Base-by-base conservation (phyloP, 345 rosid species). In the Linum tenue region DNA sequence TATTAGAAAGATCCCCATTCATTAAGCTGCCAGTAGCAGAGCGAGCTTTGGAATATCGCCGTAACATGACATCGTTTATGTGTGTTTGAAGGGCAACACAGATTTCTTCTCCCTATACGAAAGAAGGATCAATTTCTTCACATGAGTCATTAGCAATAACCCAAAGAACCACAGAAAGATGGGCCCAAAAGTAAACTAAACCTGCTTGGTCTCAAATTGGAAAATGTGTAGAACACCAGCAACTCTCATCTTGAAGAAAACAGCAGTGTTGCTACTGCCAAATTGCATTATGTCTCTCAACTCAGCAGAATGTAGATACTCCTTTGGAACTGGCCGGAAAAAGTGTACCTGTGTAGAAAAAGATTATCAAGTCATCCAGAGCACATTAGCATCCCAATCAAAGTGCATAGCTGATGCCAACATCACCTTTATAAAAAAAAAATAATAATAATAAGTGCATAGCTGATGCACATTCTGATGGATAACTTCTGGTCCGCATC, bases 131-230 rank as follows among this genome's bases (percentile, higher is more conserved):
- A 48, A 57, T 6, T 11, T 6, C 11, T 35, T 17, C 22, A 43
- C 3, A 42, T 39, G 17, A 9, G 31, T 61, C 15, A 50, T 12
- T 69, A 14, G 51, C 38, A 37, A 39, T 22, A 41, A 41, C 9
- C 44, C 5, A 41, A 8, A 41, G 6, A 41, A 41, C 44, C 44
- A 41, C 9, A 8, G 39, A 64, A 37, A 59, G 2, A 64, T 55
- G 48, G 2, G 37, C 6, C n/a, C 3, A 3, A 39, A 15, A 59
- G 37, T 35, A 35, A 38, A 37, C 55, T 51, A 63, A 22, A 94
- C 99, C 99, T 94, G 99, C 79, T 90, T 94, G 15, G 99, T 88
- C 80, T 94, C 99, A 69, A 94, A 94, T 72, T 94, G 97, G 74
- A 94, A 90, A 67, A 90, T 85, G 76, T 94, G 97, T 75, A 94